Evolutionary conservation across 2,329 filamentous ascomycete genomes (phyloP).

Genomic region (Neoascochyta sp.): DNA sequence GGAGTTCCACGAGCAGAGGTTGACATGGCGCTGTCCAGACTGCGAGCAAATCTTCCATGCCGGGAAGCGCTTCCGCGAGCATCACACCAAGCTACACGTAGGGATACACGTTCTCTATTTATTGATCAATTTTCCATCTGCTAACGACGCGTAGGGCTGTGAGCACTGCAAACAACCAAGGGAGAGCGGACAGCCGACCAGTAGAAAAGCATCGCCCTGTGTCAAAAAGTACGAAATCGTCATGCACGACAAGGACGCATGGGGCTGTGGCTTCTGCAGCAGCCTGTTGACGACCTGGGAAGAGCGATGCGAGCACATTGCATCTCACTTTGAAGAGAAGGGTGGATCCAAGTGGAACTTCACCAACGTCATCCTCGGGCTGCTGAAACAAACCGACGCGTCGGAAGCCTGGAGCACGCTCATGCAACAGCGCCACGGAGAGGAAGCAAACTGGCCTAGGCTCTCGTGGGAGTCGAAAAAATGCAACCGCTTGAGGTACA

Average conservation of each 20-base stretch:
- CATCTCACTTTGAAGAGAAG: constrained; percentile 64
- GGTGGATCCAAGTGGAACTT: constrained; percentile 63
- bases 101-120: no score
- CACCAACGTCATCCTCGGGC: constrained; percentile 63
- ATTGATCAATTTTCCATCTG: no score
- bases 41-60: constrained; percentile 67
- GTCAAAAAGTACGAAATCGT: constrained; percentile 41
- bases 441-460: constrained; percentile 46
- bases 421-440: constrained; percentile 52
- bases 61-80: constrained; percentile 65
- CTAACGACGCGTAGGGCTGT: constrained; percentile 44
- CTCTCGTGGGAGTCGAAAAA: constrained; percentile 62
- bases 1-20: constrained; percentile 65
- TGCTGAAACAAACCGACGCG: constrained; percentile 63
- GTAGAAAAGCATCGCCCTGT: constrained; percentile 49
- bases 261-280: constrained; percentile 67
- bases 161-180: constrained; percentile 64
- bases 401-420: constrained; percentile 60
- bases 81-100: constrained; percentile 62
- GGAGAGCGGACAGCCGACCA: constrained; percentile 49
- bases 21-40: constrained; percentile 64
- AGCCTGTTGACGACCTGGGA: constrained; percentile 61
- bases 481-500: constrained; percentile 60
- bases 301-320: constrained; percentile 65
- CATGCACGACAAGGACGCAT: constrained; percentile 61